Evolutionary conservation across 2,329 filamentous ascomycete genomes (phyloP), one percentile per base, ranked within the genome.

Genomic region (Aspergillus latus): DNA sequence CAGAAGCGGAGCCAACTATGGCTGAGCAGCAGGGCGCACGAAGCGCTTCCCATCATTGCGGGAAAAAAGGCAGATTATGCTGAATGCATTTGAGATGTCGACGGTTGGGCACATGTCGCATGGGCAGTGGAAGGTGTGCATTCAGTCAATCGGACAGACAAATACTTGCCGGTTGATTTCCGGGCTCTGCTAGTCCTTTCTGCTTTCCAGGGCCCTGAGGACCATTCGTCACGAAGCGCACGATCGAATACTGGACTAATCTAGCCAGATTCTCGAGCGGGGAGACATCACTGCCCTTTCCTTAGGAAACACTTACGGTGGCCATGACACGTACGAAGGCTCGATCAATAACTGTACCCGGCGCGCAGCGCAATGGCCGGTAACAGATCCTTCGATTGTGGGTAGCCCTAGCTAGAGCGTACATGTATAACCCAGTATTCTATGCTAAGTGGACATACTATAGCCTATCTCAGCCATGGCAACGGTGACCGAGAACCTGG

Each of bases 41-140:
- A 3, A 21, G 21, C 21, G 39, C 0, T 42, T 21, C 15, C n/a
- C n/a, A 7, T 15, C 6, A 42, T 42, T n/a, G 39, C 39, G 16
- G 15, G 2, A 3, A 8, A 81, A 78, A 65, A 83, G 82, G 61
- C 76, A 82, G 28, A 85, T 87, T 13, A 65, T 87, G 4, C 74
- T 87, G 46, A 87, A 87, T 73, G 84, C 84, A 2, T 87, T 87
- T 61, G 84, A 87, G 57, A 87, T 87, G 84, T 84, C 78, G 2
- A 86, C 84, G 0, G 78, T 87, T 4, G 84, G 84, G 1, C 85
- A 88, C 66, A 66, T 88, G 32, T 84, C 82, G 0, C 84, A 84
- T 1, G 85, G 85, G 0, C 85, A 88, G 72, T 88, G 85, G 85
- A 87, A 86, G 74, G 82, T 82, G 10, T 6, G 5, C 28, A 21